phyloP scores from a whole-genome alignment of 2,329 filamentous ascomycete genomes.

The Colletotrichum musae region DNA sequence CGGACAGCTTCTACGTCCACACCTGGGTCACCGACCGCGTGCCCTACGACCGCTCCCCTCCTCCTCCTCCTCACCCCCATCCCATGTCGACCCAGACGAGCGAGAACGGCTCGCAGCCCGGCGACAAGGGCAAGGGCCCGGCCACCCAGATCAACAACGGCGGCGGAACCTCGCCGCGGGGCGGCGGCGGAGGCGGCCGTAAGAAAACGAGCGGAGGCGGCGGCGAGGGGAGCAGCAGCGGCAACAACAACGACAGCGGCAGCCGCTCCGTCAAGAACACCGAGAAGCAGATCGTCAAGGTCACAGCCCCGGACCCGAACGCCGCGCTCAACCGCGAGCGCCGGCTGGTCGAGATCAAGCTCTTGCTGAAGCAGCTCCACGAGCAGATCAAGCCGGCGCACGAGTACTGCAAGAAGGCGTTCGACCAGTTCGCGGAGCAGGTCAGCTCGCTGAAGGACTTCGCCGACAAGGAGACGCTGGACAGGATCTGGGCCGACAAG shows the following conservation, averaged over 20 bases:
- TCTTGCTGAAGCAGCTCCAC: constrained; percentile 22
- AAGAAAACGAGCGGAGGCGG: constrained; percentile 3
- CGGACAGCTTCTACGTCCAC: constrained; percentile 6
- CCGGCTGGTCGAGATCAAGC: constrained; percentile 20
- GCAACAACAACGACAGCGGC: not conserved
- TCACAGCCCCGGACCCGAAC: not conserved
- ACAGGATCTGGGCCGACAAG: constrained; percentile 29
- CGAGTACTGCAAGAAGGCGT: constrained; percentile 7
- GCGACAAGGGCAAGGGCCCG: not conserved
- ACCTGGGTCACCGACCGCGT: not conserved
- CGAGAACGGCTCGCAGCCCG: not conserved
- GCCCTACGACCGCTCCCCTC: constrained; percentile 12
- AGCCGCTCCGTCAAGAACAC: not conserved
- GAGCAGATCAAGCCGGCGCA: constrained; percentile 27
- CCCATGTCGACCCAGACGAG: not conserved
- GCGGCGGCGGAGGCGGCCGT: not conserved
- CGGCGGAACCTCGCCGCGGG: not conserved
- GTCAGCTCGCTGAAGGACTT: not conserved
- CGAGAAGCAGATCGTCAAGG: constrained; percentile 4
- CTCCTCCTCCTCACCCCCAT: not conserved
- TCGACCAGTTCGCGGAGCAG: constrained; percentile 5
- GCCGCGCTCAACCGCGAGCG: constrained; percentile 2
- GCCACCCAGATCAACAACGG: not conserved
- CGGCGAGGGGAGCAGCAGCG: not conserved
- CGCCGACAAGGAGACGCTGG: constrained; percentile 16